phyloP scores from a whole-genome alignment of 495 filamentous ascomycete species.

The Aspergillus biplanus region DNA sequence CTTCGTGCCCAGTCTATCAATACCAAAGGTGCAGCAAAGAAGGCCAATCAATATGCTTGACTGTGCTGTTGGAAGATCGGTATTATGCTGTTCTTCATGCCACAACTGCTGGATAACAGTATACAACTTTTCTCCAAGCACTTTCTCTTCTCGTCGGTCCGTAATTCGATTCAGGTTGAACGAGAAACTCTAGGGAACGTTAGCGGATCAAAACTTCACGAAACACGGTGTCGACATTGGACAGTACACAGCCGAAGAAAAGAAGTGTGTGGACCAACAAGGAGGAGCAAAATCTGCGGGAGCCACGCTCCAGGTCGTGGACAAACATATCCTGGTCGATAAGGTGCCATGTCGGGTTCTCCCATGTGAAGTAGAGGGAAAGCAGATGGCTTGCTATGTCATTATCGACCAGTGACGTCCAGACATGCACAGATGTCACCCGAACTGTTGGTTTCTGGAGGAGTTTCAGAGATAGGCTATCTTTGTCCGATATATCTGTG shows the following conservation, averaged over 20 bases:
- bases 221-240: neutral
- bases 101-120: conserved; percentile 29
- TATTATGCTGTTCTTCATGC: conserved; percentile 21
- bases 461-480: conserved; percentile 13
- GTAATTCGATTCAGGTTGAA: conserved; percentile 29
- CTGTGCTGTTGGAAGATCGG: conserved; percentile 27
- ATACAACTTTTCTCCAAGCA: conserved; percentile 28
- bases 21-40: conserved; percentile 33
- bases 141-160: conserved; percentile 33
- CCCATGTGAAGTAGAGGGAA: conserved; percentile 36
- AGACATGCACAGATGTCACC: conserved; percentile 24
- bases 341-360: conserved; percentile 35
- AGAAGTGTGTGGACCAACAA: conserved; percentile 29
- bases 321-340: conserved; percentile 29
- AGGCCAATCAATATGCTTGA: conserved; percentile 32
- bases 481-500: conserved; percentile 11
- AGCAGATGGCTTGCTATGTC: conserved; percentile 33
- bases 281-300: conserved; percentile 23
- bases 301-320: conserved; percentile 27
- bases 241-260: conserved; percentile 32
- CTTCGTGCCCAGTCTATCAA: conserved; percentile 31
- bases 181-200: conserved; percentile 29
- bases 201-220: conserved; percentile 3
- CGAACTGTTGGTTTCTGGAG: conserved; percentile 20
- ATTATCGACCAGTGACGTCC: conserved; percentile 29